Evolutionary conservation across 148 eudicot species (phyloP).

Genomic region (Rhododendron molle): DNA sequence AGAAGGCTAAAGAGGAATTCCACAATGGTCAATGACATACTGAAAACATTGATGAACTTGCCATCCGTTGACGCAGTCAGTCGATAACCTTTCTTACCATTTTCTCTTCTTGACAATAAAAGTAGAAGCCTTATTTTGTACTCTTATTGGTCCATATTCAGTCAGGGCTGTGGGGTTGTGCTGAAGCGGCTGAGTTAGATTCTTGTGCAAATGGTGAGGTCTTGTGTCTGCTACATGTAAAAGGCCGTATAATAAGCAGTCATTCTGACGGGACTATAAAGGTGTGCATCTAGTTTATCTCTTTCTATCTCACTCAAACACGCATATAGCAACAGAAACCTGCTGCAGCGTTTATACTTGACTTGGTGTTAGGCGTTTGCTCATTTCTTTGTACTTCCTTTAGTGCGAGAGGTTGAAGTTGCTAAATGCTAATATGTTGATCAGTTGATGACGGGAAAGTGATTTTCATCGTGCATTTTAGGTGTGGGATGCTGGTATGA

Average conservation of each 20-base stretch:
- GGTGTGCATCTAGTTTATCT: conserved; percentile 17
- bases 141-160: conserved; percentile 14
- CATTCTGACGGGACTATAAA: conserved; percentile 59
- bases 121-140: background rate
- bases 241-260: conserved; percentile 40
- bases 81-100: background rate
- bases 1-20: conserved; percentile 40
- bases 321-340: background rate
- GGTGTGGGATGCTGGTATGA: conserved; percentile 48
- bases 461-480: conserved; percentile 8
- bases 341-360: background rate
- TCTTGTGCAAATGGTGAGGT: conserved; percentile 41
- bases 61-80: conserved; percentile 44
- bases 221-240: conserved; percentile 31
- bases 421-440: background rate
- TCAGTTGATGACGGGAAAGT: background rate
- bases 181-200: conserved; percentile 41
- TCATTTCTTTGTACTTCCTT: background rate
- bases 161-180: conserved; percentile 45
- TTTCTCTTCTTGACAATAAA: background rate
- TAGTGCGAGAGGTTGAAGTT: background rate
- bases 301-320: conserved; percentile 1
- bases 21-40: conserved; percentile 29
- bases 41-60: conserved; percentile 48
- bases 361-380: background rate